Evolutionary conservation across 176 grass and related monocot species (phyloP).

Genomic region (Zea luxurians): DNA sequence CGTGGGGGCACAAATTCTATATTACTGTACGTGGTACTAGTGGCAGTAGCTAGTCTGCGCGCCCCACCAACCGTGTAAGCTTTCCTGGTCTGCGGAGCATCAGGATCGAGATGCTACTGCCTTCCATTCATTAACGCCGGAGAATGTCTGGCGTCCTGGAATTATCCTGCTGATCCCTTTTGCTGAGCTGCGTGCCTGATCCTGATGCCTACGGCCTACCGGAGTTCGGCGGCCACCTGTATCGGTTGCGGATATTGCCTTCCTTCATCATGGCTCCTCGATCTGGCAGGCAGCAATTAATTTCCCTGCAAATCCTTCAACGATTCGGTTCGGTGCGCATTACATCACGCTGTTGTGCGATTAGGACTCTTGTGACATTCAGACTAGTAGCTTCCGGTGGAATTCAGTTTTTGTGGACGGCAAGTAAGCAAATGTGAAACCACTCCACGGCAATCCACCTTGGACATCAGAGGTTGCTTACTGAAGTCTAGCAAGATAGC

Average conservation of each 20-base stretch:
- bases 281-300: constrained; percentile 20
- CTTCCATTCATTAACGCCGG: background rate
- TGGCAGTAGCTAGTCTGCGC: background rate
- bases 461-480: background rate
- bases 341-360: constrained; percentile 1
- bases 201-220: constrained; percentile 29
- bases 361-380: background rate
- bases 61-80: background rate
- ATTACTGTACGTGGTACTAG: background rate
- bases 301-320: background rate
- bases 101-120: background rate
- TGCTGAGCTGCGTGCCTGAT: constrained; percentile 4
- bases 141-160: constrained; percentile 13
- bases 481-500: constrained; percentile 18
- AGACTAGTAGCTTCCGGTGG: background rate
- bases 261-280: background rate
- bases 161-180: background rate
- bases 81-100: background rate
- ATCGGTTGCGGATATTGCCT: background rate
- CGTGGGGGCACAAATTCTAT: constrained; percentile 10
- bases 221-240: constrained; percentile 28
- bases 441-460: background rate
- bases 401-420: background rate
- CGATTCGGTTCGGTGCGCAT: background rate
- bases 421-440: background rate